Evolutionary conservation across 345 rosid species (phyloP), one percentile per base, ranked within the genome.

Genomic region (Nasturtium officinale): DNA sequence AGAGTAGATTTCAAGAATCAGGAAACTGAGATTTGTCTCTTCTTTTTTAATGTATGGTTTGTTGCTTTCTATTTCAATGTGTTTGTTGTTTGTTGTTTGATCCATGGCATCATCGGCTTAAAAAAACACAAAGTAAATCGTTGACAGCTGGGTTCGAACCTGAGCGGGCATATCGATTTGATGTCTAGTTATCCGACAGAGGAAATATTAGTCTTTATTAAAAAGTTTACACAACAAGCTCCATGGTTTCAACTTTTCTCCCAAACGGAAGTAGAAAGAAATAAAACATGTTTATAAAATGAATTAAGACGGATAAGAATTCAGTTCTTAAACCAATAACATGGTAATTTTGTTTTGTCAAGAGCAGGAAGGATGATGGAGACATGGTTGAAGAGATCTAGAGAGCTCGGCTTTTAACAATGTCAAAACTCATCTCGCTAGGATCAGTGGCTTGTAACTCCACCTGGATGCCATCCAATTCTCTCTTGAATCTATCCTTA

Each of bases 91-190:
- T n/a, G n/a, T n/a, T 18, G 61, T 58, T 47, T 57, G 59, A 35
- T 53, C 35, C 28, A 18, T 71, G 54, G n/a, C n/a, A n/a, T n/a
- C n/a, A n/a, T n/a, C n/a, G n/a, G n/a, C n/a, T n/a, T n/a, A n/a
- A n/a, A 0, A 52, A 9, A 9, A 5, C 6, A 33, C 17, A 17
- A 32, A 9, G 0, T n/a, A 29, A 13, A n/a, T 1, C 93, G 89
- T 86, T 86, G 91, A 88, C 90, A 87, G 88, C 86, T 83, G 90
- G 92, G 84, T 87, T 89, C 89, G 90, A 90, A 87, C 86, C 86
- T 86, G 88, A 88, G 90, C 85, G 86, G 87, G 89, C 90, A 91
- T 91, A 91, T 88, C 90, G 94, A 90, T 94, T 37, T 25, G 0
- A 20, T 69, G 48, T 0, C 5, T 4, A 0, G 0, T 0, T 0